Evolutionary conservation across 2,329 filamentous ascomycete genomes (phyloP).

Genomic region (Aspergillus niger): DNA sequence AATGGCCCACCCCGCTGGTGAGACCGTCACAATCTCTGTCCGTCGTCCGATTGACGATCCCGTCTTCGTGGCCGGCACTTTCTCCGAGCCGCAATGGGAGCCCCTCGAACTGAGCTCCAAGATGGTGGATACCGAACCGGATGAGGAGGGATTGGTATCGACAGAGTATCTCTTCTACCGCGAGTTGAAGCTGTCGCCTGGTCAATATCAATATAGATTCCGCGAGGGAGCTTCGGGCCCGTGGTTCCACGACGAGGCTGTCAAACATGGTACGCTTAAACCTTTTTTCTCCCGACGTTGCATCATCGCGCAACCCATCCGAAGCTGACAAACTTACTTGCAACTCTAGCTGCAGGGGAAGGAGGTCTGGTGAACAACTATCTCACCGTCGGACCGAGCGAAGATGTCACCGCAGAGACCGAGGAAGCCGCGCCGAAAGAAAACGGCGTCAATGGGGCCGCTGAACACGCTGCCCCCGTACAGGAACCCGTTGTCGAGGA

Average conservation of each 20-base stretch:
- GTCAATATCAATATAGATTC: constrained; percentile 32
- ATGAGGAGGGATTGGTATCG: constrained; percentile 20
- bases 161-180: constrained; percentile 26
- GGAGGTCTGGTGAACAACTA: constrained; percentile 27
- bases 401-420: neutral
- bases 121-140: constrained; percentile 18
- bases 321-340: constrained; percentile 5
- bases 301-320: neutral
- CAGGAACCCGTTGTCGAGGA: constrained; percentile 14
- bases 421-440: constrained; percentile 12
- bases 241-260: constrained; percentile 32
- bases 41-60: constrained; percentile 29
- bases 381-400: constrained; percentile 17
- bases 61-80: constrained; percentile 30
- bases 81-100: constrained; percentile 33
- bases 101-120: constrained; percentile 29
- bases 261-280: constrained; percentile 28
- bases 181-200: constrained; percentile 21
- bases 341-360: constrained; percentile 24
- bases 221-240: constrained; percentile 25
- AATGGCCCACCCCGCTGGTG: constrained; percentile 24
- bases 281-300: neutral
- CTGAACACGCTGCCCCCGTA: neutral
- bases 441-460: constrained; percentile 5
- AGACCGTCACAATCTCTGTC: constrained; percentile 31